A percentile compares a stretch with the other conserved stretches of the same genome.
Conservation (phyloP, 192 early-diverging fungal species). For the Chytriomyces hyalinus region DNA sequence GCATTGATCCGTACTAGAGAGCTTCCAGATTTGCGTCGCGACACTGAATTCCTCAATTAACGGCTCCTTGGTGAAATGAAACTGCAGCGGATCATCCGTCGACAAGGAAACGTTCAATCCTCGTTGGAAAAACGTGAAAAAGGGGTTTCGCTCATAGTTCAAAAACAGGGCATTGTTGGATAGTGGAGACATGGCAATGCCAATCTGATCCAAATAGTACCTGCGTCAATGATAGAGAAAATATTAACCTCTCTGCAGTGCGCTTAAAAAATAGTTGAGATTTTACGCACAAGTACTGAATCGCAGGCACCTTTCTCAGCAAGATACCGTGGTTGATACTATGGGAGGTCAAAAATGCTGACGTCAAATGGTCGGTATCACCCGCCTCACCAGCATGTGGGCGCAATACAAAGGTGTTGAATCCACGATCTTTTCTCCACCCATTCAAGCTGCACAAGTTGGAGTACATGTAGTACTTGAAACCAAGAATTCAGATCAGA, state of each 20-base stretch:
- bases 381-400: constrained; percentile 96
- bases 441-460: constrained; percentile 83
- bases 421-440: constrained; percentile 71
- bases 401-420: constrained; percentile 93
- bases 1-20: constrained; percentile 91
- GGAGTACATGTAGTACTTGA: constrained; percentile 83
- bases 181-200: constrained; percentile 94
- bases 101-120: constrained; percentile 93
- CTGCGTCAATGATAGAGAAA: constrained; percentile 10
- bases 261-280: not conserved
- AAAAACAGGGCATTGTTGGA: constrained; percentile 97
- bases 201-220: constrained; percentile 93
- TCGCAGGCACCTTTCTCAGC: constrained; percentile 88
- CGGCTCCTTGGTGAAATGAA: constrained; percentile 96
- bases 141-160: constrained; percentile 90
- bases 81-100: constrained; percentile 95
- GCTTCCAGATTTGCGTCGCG: constrained; percentile 95
- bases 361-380: constrained; percentile 90
- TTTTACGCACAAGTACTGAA: constrained; percentile 63
- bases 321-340: constrained; percentile 92
- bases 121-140: constrained; percentile 88
- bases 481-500: not conserved
- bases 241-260: not conserved
- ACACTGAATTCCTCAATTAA: constrained; percentile 97
- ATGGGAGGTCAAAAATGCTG: constrained; percentile 85